Percentiles rank a stretch among this genome's conserved stretches.
Evolutionary conservation across 2,329 filamentous ascomycete species (phyloP).

Genomic region (Penicillium sp.): DNA sequence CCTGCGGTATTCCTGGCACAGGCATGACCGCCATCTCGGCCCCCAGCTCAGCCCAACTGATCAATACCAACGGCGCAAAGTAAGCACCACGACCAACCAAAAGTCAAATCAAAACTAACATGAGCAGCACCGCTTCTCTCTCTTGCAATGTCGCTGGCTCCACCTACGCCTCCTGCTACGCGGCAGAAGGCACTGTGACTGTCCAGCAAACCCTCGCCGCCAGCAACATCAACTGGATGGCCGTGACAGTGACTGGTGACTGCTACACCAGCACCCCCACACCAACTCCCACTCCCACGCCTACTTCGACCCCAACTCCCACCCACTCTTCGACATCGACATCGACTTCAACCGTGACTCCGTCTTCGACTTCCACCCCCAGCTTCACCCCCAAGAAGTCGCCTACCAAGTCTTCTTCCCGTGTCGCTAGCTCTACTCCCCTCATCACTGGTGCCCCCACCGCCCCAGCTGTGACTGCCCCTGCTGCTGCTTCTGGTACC

Average conservation of each 20-base stretch:
- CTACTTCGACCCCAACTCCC: conserved; percentile 13
- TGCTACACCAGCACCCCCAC: conserved; percentile 21
- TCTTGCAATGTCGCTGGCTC: conserved; percentile 27
- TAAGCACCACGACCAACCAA: conserved; percentile 9
- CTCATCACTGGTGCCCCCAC: conserved; percentile 10
- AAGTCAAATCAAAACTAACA: not conserved
- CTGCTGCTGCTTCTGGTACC: not conserved
- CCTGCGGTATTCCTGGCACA: conserved; percentile 20
- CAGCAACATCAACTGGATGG: conserved; percentile 24
- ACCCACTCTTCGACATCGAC: conserved; percentile 8
- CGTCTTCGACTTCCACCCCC: conserved; percentile 9
- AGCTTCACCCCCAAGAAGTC: conserved; percentile 17
- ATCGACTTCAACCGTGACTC: conserved; percentile 6
- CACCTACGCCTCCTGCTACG: conserved; percentile 27
- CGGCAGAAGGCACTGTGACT: conserved; percentile 16
- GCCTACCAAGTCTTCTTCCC: conserved; percentile 7
- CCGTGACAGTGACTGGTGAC: conserved; percentile 23
- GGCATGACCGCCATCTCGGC: conserved; percentile 24
- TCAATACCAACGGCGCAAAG: conserved; percentile 18
- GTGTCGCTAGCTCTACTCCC: conserved; percentile 12
- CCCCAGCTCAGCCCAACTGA: conserved; percentile 19
- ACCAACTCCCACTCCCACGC: conserved; percentile 16
- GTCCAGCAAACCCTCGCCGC: conserved; percentile 16
- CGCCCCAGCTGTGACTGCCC: not conserved
- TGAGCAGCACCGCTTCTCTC: conserved; percentile 5